These are phyloP conservation scores for Phytophthora vignae DNA, from an alignment of 352 stramenopile species.

Conservation along the genomic window DNA sequence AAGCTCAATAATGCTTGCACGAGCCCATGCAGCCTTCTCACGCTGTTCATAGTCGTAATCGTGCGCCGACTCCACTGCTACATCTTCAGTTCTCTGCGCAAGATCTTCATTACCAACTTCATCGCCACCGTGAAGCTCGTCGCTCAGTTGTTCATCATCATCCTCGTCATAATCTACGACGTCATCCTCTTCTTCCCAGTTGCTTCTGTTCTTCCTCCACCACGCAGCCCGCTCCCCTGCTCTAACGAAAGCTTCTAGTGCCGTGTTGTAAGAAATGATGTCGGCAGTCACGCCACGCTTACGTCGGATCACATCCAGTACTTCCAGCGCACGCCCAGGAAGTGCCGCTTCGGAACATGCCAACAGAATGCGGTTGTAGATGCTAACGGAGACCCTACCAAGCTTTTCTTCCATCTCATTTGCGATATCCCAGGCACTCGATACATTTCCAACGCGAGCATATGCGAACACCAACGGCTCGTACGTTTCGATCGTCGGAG, in stretches of 20 bases:
- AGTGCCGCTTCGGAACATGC: slow-evolving; percentile 56
- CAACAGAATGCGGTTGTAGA: slow-evolving; percentile 68
- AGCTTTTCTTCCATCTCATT: slow-evolving; percentile 58
- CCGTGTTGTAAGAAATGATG: slow-evolving; percentile 64
- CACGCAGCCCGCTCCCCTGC: slow-evolving; percentile 25
- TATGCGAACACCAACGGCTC: slow-evolving; percentile 62
- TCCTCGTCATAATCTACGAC: slow-evolving; percentile 24
- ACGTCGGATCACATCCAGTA: slow-evolving; percentile 49
- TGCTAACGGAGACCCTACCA: slow-evolving; percentile 43
- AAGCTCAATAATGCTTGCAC: slow-evolving; percentile 34
- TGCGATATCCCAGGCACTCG: slow-evolving; percentile 44
- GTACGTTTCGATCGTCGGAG: slow-evolving; percentile 52
- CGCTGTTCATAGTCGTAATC: slow-evolving; percentile 23
- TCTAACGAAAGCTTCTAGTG: slow-evolving; percentile 60
- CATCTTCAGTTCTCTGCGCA: neutral
- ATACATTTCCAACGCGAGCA: slow-evolving; percentile 56
- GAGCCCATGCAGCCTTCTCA: slow-evolving; percentile 33
- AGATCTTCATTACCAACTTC: slow-evolving; percentile 4
- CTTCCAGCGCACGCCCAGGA: slow-evolving; percentile 48
- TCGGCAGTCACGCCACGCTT: slow-evolving; percentile 41
- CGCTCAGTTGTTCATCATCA: slow-evolving; percentile 11
- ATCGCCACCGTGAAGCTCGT: slow-evolving; percentile 3
- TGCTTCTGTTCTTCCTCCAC: slow-evolving; percentile 30
- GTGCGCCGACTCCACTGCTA: neutral
- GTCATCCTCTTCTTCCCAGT: slow-evolving; percentile 27